These are phyloP conservation scores for Primulina tabacum DNA, from an alignment of 257 asterid species.

Conservation along the genomic window DNA sequence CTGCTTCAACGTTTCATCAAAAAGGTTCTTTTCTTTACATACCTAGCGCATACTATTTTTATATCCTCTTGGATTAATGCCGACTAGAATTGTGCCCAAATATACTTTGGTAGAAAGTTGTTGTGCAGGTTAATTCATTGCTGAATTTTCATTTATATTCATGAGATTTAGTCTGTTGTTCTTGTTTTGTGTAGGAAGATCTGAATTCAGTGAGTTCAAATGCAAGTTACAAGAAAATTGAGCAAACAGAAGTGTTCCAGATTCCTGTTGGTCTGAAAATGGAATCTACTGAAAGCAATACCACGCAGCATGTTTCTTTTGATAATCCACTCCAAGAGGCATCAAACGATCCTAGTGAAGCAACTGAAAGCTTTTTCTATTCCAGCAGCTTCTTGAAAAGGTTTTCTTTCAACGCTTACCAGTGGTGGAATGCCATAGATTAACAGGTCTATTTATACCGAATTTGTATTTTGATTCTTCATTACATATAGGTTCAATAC, in stretches of 20 bases:
- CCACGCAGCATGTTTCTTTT: slow-evolving; percentile 32
- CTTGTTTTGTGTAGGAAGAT: slow-evolving; percentile 48
- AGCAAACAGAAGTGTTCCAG: slow-evolving; percentile 32
- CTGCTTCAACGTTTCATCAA: too few relatives aligned
- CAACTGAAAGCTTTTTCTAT: slow-evolving; percentile 37
- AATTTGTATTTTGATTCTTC: slow-evolving; percentile 17
- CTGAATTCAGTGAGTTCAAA: slow-evolving; percentile 34
- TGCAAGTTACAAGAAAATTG: slow-evolving; percentile 33
- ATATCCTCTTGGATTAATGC: too few relatives aligned
- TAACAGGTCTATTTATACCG: slow-evolving; percentile 3
- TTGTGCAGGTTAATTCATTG: slow-evolving; percentile 8
- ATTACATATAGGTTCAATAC: slow-evolving; percentile 50
- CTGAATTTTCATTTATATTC: slow-evolving; percentile 1
- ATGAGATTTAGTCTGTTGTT: slow-evolving; percentile 8
- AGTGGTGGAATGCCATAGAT: slow-evolving; percentile 14
- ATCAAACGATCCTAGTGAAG: slow-evolving; percentile 46
- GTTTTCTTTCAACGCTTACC: slow-evolving; percentile 36
- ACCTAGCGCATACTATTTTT: too few relatives aligned
- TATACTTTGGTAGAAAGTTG: background rate
- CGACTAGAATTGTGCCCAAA: too few relatives aligned
- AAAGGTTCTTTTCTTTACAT: too few relatives aligned
- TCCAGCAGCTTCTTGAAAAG: slow-evolving; percentile 68
- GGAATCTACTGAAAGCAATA: slow-evolving; percentile 33
- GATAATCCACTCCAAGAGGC: slow-evolving; percentile 32
- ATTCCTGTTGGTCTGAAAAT: slow-evolving; percentile 29